Base-by-base conservation (phyloP, 2,329 filamentous ascomycete genomes). In the Neonectria magnoliae region DNA sequence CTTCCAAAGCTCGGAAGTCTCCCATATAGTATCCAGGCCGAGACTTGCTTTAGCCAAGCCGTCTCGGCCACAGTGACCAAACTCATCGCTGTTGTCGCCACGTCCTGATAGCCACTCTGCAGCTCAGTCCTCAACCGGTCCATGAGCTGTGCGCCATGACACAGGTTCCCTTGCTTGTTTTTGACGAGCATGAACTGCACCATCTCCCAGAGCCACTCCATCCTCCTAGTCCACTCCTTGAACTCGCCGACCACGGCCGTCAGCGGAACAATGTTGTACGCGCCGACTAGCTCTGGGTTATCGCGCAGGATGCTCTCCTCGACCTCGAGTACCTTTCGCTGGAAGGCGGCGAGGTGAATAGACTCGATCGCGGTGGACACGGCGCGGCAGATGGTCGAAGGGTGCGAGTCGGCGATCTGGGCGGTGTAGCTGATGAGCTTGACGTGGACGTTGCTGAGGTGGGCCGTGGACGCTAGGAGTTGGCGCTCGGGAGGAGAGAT, bases 21-120 rank as follows among this genome's bases (percentile, higher is more conserved):
- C 5, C 96, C 96, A 77, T 97, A 97, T 14, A 98, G 80, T 9
- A 98, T 85, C 95, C 95, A 99, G 27, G 92, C 92, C 4, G 93
- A 92, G 11, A 97, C 85, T 75, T 97, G 94, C 77, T 93, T 92
- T 75, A 98, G 82, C 96, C 96, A 99, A 9, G 94, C 92, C 31
- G 88, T 91, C 80, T 99, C 95, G 0, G 94, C 94, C 22, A 93
- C 85, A 14, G 83, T 87, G n/a, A 93, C 86, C 38, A 98, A 81
- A 63, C 90, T 88, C 67, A 89, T 81, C 0, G 93, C 91, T 42
- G 92, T 90, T 62, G 89, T 87, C 75, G 95, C 93, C 60, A 99
- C 89, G 74, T 98, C 94, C 8, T 88, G 84, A 78, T 97, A 98
- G 14, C 96, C 96, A 7, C 95, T 98, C 76, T 93, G 91, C 59